Conservation (phyloP, 768 basidiomycete species). For the Suillus clintonianus region DNA sequence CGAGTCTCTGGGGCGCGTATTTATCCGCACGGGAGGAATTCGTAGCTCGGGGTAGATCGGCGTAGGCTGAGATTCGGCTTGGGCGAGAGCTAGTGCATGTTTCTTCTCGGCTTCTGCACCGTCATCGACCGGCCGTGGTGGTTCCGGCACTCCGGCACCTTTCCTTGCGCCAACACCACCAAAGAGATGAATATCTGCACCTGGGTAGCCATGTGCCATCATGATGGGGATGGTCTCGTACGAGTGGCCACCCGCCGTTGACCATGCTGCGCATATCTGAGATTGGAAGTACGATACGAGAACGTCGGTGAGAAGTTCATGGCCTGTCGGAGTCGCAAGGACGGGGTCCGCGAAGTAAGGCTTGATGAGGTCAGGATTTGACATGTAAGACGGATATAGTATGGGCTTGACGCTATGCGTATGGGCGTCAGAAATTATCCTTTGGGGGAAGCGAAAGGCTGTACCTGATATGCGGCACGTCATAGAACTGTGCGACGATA, state of each 20-base stretch:
- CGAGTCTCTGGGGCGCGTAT: slow-evolving; percentile 54
- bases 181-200: slow-evolving; percentile 60
- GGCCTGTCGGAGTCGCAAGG: slow-evolving; percentile 78
- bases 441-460: slow-evolving; percentile 11
- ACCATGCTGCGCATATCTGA: slow-evolving; percentile 88
- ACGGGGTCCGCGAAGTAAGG: slow-evolving; percentile 83
- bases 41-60: slow-evolving; percentile 33
- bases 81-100: slow-evolving; percentile 10
- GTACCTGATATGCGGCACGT: slow-evolving; percentile 86
- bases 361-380: slow-evolving; percentile 61
- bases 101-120: slow-evolving; percentile 33
- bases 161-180: slow-evolving; percentile 85
- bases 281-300: slow-evolving; percentile 88
- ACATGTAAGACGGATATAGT: slow-evolving; percentile 81
- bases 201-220: slow-evolving; percentile 35
- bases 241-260: slow-evolving; percentile 63
- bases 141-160: slow-evolving; percentile 60
- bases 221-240: slow-evolving; percentile 57
- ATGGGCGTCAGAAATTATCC: slow-evolving; percentile 1
- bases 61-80: slow-evolving; percentile 16
- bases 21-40: slow-evolving; percentile 75
- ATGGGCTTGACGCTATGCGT: slow-evolving; percentile 73
- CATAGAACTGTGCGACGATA: slow-evolving; percentile 94
- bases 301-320: slow-evolving; percentile 88
- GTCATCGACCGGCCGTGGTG: slow-evolving; percentile 32